Conservation (phyloP, 352 stramenopile genomes). For the Phytophthora pini region DNA sequence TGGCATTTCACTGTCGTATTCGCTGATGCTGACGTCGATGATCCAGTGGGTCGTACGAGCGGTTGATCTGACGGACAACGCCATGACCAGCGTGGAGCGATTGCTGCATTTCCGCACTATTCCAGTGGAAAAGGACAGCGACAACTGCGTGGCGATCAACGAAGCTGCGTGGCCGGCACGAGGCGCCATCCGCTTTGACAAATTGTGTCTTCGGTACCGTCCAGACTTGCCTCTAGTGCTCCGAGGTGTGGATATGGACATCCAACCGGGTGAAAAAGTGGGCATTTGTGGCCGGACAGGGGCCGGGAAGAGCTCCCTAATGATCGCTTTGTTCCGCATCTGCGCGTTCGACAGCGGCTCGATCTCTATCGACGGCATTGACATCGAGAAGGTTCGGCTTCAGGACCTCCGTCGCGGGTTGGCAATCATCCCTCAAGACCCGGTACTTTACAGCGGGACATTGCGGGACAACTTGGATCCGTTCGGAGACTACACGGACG, state of each 20-base stretch:
- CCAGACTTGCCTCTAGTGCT: slow-evolving; percentile 50
- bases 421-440: slow-evolving; percentile 80
- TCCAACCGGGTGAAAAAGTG: slow-evolving; percentile 35
- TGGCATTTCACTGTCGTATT: slow-evolving; percentile 22
- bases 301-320: slow-evolving; percentile 30
- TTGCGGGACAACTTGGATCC: slow-evolving; percentile 94
- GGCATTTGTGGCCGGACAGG: slow-evolving; percentile 31
- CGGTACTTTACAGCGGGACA: slow-evolving; percentile 92
- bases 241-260: slow-evolving; percentile 38
- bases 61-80: slow-evolving; percentile 25
- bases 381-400: slow-evolving; percentile 63
- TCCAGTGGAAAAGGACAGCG: slow-evolving; percentile 16
- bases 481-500: slow-evolving; percentile 80
- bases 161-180: slow-evolving; percentile 31
- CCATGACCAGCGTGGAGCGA: slow-evolving; percentile 25
- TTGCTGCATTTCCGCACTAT: slow-evolving; percentile 24
- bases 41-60: slow-evolving; percentile 26
- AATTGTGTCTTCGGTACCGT: slow-evolving; percentile 33
- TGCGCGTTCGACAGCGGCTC: slow-evolving; percentile 62
- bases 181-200: slow-evolving; percentile 41
- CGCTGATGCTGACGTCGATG: slow-evolving; percentile 29
- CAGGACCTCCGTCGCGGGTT: slow-evolving; percentile 45
- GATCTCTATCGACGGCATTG: slow-evolving; percentile 88
- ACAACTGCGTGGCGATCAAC: slow-evolving; percentile 15
- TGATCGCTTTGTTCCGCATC: slow-evolving; percentile 39